These are phyloP conservation scores for Talaromyces nanjingensis DNA, from an alignment of 495 filamentous ascomycete species.

Conservation along the genomic window DNA sequence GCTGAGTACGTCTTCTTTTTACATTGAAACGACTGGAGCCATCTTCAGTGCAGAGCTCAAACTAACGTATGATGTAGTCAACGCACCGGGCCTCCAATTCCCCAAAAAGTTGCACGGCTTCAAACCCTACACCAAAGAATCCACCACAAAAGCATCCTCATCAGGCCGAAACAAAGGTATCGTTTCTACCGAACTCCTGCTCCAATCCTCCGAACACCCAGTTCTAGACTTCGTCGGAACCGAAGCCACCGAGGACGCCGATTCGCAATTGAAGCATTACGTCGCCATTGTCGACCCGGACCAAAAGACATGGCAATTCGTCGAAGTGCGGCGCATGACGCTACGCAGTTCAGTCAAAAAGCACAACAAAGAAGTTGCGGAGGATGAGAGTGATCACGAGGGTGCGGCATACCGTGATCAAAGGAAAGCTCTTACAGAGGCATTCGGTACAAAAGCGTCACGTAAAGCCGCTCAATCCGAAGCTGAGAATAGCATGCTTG, in stretches of 20 bases:
- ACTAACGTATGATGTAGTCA: constrained; percentile 38
- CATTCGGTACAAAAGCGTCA: constrained; percentile 91
- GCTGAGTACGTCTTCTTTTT: constrained; percentile 43
- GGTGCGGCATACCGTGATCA: constrained; percentile 43
- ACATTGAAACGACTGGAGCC: not conserved
- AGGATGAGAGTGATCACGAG: constrained; percentile 32
- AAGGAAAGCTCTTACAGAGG: constrained; percentile 69
- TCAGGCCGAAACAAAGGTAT: constrained; percentile 37
- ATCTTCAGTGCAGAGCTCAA: not conserved
- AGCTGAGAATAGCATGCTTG: constrained; percentile 70
- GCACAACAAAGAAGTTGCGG: constrained; percentile 30
- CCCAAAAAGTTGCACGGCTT: constrained; percentile 46
- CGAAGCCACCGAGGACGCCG: constrained; percentile 59
- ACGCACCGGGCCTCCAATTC: constrained; percentile 58
- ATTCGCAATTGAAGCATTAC: constrained; percentile 73
- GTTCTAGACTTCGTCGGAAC: constrained; percentile 75
- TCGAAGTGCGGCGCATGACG: constrained; percentile 68
- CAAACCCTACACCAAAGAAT: constrained; percentile 52
- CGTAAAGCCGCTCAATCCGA: constrained; percentile 73
- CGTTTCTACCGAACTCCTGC: constrained; percentile 57
- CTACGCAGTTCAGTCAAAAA: constrained; percentile 58
- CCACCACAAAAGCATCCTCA: constrained; percentile 21
- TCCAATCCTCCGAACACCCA: constrained; percentile 68
- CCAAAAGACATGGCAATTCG: constrained; percentile 62
- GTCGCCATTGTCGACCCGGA: constrained; percentile 76